A percentile compares a stretch with the other conserved stretches of the same genome.
phyloP scores from a whole-genome alignment of 257 asterid genomes.

The Echium plantagineum region DNA sequence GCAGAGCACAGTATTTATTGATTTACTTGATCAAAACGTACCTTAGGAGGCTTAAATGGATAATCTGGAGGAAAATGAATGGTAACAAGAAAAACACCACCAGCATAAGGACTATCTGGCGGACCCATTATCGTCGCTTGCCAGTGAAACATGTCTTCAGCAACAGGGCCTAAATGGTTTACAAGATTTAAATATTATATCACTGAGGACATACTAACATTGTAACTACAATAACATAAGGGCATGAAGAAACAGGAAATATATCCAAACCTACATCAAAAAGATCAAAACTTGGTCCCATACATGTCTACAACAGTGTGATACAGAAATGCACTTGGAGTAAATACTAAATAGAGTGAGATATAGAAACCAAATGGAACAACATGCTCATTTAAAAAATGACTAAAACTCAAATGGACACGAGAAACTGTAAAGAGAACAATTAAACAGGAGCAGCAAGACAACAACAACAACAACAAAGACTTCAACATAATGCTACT shows the following conservation, averaged over 20 bases:
- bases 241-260: not conserved
- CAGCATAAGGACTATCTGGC: not conserved
- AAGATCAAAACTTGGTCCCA: not conserved
- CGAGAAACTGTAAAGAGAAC: not conserved
- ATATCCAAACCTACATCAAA: not conserved
- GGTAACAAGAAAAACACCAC: not conserved
- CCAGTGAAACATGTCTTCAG: not conserved
- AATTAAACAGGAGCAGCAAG: too few species aligned
- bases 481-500: not conserved
- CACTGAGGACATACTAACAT: not conserved
- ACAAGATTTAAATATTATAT: too few species aligned
- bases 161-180: not conserved
- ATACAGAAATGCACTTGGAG: not conserved
- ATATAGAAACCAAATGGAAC: not conserved
- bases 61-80: not conserved
- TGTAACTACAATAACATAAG: not conserved
- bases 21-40: conserved; percentile 3
- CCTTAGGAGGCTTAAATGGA: conserved; percentile 36
- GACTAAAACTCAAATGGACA: not conserved
- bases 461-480: not conserved
- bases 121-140: not conserved
- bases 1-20: not conserved
- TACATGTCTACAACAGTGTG: not conserved
- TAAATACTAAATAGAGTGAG: too few species aligned
- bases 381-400: not conserved